Evolutionary conservation across 129 eudicot species (phyloP), one percentile per base, ranked within the genome.

Genomic region (Mikania micrantha): DNA sequence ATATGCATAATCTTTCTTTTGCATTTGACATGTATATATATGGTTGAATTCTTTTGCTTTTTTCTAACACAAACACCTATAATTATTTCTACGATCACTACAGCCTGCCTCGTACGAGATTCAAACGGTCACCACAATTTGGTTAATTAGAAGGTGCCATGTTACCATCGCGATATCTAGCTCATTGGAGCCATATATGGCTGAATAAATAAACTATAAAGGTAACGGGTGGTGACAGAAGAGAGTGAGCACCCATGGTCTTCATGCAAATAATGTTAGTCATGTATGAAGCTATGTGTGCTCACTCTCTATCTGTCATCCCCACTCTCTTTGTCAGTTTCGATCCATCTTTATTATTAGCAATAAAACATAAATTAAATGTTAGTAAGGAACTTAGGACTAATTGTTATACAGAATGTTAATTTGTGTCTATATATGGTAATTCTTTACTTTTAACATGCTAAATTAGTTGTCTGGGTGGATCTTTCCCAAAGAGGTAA

Each of bases 281-380:
- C 49, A 66, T 80, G 94, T 86, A 76, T 78, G 85, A 83, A 78
- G 81, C 87, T 78, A 70, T 83, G 80, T 35, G 94, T 83, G 94
- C 94, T 87, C 83, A 87, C 89, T 60, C 89, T 88, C 95, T 88
- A 20, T 80, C 91, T 82, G 95, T 88, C 95, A 84, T 82, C 90
- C 68, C 84, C 67, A 38, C 42, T 61, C 47, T 0, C 16, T 32
- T 16, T 52, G n/a, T 19, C 7, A 3, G 12, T 71, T 19, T 0
- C n/a, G 7, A 7, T 21, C 12, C 56, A 19, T 58, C 41, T 56
- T 21, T 57, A 9, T 45, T n/a, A n/a, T 52, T 52, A 52, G 49
- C 13, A 29, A 4, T 29, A 29, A 29, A 2, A 2, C 39, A 44
- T 44, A 0, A 44, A n/a, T n/a, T 10, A 42, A 13, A 44, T 44